Conservation (phyloP, 2,329 filamentous ascomycete species). For the Xylariomycetidae sp. region DNA sequence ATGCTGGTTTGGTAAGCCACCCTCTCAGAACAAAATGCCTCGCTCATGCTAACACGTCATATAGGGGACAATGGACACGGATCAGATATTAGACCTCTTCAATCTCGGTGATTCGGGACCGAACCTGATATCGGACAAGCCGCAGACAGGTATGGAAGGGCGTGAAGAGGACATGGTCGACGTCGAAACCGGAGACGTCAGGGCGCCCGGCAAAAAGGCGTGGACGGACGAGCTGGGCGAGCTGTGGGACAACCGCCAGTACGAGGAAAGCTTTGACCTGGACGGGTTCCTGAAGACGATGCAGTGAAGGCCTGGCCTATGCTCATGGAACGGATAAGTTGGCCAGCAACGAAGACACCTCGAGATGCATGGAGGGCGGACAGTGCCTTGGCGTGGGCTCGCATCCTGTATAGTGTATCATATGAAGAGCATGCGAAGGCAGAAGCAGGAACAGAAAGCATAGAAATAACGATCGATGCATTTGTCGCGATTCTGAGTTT, state of each 20-base stretch:
- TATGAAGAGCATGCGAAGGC: no score
- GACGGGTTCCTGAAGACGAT: conserved; percentile 94
- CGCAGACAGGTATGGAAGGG: conserved; percentile 51
- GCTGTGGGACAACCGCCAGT: conserved; percentile 95
- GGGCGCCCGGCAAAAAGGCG: conserved; percentile 91
- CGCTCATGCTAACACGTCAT: neutral
- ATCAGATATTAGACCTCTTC: conserved; percentile 95
- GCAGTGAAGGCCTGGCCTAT: no score
- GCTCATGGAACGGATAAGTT: no score
- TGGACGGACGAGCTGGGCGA: conserved; percentile 94
- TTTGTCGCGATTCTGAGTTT: no score
- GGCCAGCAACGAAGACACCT: no score
- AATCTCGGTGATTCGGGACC: conserved; percentile 77
- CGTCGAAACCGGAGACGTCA: conserved; percentile 82
- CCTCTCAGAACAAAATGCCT: neutral
- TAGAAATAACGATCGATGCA: no score
- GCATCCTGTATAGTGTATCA: no score
- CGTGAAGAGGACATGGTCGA: conserved; percentile 86
- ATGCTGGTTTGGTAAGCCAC: conserved; percentile 63
- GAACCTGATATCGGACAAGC: conserved; percentile 55
- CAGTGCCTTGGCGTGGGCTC: no score
- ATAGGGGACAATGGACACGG: conserved; percentile 82
- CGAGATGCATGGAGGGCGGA: no score
- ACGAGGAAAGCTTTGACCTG: conserved; percentile 95
- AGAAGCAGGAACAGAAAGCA: no score